Conservation (phyloP, 1,284 basidiomycete genomes). For the Tilletia horrida region DNA sequence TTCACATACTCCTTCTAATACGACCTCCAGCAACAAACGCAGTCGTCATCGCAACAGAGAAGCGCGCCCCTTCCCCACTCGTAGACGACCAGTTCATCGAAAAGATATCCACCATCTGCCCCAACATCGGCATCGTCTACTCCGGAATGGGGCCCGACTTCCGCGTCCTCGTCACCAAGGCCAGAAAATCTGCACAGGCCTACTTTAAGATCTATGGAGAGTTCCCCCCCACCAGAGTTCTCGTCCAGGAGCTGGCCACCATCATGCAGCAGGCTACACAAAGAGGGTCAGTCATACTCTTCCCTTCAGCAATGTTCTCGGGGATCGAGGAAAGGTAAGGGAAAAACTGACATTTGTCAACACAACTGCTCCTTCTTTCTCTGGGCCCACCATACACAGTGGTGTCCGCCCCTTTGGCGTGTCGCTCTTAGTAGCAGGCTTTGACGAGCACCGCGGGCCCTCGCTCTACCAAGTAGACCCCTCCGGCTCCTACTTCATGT, state of each 20-base stretch:
- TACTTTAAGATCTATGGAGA: slow-evolving; percentile 99
- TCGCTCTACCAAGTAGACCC: slow-evolving; percentile 98
- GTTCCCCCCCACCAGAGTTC: slow-evolving; percentile 93
- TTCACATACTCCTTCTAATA: slow-evolving; percentile 23
- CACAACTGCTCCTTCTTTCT: no score
- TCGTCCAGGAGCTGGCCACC: slow-evolving; percentile 94
- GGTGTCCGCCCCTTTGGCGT: slow-evolving; percentile 98
- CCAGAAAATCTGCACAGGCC: slow-evolving; percentile 93
- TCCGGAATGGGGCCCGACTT: slow-evolving; percentile 97
- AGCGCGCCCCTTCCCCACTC: slow-evolving; percentile 94
- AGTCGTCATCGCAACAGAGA: slow-evolving; percentile 98
- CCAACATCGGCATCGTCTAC: slow-evolving; percentile 98
- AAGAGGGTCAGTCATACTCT: slow-evolving; percentile 69
- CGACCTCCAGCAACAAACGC: slow-evolving; percentile 75
- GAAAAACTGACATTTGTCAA: background rate
- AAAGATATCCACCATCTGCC: slow-evolving; percentile 89
- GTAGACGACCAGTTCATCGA: slow-evolving; percentile 97
- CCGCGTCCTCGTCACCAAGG: slow-evolving; percentile 84
- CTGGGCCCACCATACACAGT: slow-evolving; percentile 61
- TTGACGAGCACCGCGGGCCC: slow-evolving; percentile 85
- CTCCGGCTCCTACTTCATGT: slow-evolving; percentile 87
- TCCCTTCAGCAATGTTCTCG: no score
- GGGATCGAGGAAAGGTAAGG: background rate
- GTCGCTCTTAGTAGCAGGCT: slow-evolving; percentile 91
- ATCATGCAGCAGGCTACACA: slow-evolving; percentile 99